Percentiles rank a stretch among this genome's conserved stretches.
These are phyloP conservation scores for Phytomonas francai DNA, from an alignment of 208 protist species.

Conservation along the genomic window DNA sequence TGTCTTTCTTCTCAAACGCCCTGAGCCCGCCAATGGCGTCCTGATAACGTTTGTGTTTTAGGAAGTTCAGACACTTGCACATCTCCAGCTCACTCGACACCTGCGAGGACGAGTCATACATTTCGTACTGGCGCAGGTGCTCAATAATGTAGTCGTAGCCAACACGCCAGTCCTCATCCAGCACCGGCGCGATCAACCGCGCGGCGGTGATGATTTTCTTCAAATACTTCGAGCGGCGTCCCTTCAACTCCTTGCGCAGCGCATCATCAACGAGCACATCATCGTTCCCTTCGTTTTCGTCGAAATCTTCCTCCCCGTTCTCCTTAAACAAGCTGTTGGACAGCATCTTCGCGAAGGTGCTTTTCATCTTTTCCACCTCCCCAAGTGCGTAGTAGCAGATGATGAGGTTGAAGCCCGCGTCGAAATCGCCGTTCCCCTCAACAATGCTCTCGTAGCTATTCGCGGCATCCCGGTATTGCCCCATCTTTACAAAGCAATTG, in stretches of 20 bases:
- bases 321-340: conserved; percentile 54
- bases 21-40: conserved; percentile 92
- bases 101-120: conserved; percentile 79
- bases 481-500: conserved; percentile 94
- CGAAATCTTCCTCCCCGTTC: conserved; percentile 72
- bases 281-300: conserved; percentile 78
- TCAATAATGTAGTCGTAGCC: conserved; percentile 95
- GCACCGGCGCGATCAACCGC: conserved; percentile 91
- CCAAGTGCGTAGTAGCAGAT: conserved; percentile 96
- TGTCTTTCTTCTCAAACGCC: conserved; percentile 95
- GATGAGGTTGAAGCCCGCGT: conserved; percentile 93
- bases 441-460: conserved; percentile 92
- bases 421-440: conserved; percentile 85
- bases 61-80: conserved; percentile 91
- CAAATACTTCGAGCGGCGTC: conserved; percentile 67
- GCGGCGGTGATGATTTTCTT: conserved; percentile 87
- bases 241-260: conserved; percentile 75
- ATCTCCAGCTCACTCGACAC: conserved; percentile 94
- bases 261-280: conserved; percentile 80
- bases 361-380: conserved; percentile 92
- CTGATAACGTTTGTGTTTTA: conserved; percentile 92
- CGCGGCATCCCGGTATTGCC: conserved; percentile 95
- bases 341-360: conserved; percentile 87
- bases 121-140: conserved; percentile 83
- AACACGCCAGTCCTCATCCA: conserved; percentile 89